phyloP scores from a whole-genome alignment of 306 rosid species.

The Cucumis cinereus region DNA sequence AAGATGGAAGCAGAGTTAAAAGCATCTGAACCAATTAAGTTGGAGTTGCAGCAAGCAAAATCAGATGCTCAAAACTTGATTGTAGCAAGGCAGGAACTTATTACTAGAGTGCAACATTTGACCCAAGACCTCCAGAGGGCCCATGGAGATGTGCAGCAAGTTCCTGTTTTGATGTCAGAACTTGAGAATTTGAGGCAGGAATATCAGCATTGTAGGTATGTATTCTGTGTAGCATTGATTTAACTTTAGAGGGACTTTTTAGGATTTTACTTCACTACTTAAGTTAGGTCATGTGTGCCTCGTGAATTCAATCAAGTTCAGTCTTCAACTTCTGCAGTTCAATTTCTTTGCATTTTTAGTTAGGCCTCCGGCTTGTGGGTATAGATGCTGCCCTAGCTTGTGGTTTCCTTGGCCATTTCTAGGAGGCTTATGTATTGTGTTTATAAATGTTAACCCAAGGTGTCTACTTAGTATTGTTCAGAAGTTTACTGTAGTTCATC shows the following conservation, averaged over 20 bases:
- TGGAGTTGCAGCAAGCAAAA: constrained; percentile 62
- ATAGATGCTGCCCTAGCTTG: not conserved
- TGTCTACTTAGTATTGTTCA: not conserved
- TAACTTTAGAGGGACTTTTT: not conserved
- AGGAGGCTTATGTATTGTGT: not conserved
- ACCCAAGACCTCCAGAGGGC: constrained; percentile 72
- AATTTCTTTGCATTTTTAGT: not conserved
- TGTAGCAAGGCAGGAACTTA: constrained; percentile 59
- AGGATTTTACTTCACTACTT: not conserved
- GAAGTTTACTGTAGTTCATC: not conserved
- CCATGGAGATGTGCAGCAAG: constrained; percentile 61
- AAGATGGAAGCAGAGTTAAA: constrained; percentile 67
- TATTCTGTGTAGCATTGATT: constrained; percentile 4
- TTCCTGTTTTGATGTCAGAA: constrained; percentile 61
- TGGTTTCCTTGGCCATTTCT: not conserved
- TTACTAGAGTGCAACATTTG: constrained; percentile 54
- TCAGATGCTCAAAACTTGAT: constrained; percentile 59
- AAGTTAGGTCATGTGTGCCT: not conserved
- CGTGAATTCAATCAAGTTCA: not conserved
- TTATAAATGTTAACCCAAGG: not conserved
- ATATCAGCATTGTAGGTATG: constrained; percentile 84
- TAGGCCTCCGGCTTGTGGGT: not conserved
- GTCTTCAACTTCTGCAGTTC: not conserved
- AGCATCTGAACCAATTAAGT: constrained; percentile 44
- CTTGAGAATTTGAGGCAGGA: constrained; percentile 75